These are phyloP conservation scores for Auricularia heimuer DNA, from an alignment of 768 basidiomycete species.

Conservation along the genomic window DNA sequence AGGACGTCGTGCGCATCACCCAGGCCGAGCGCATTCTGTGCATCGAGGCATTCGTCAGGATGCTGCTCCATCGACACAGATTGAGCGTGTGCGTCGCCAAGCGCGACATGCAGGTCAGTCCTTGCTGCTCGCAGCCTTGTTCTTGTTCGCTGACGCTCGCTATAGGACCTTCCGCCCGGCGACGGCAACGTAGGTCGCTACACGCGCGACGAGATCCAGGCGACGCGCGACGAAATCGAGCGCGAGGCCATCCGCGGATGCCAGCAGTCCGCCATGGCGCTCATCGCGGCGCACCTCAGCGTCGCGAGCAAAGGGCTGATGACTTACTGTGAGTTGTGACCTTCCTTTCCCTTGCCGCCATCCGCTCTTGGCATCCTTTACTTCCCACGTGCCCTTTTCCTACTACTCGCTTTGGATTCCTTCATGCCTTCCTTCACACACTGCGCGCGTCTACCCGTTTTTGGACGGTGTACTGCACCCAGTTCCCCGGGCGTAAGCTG, in stretches of 20 bases:
- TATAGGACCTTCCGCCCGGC: not conserved
- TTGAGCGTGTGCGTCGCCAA: not conserved
- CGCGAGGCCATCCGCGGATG: conserved; percentile 68
- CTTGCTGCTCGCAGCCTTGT: no score
- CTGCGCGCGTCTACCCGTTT: not conserved
- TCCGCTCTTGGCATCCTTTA: no score
- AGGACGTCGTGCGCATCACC: conserved; percentile 82
- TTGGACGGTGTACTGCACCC: no score
- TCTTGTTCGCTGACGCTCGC: no score
- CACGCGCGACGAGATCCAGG: not conserved
- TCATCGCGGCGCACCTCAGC: conserved; percentile 73
- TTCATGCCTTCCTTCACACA: not conserved
- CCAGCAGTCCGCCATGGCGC: conserved; percentile 68
- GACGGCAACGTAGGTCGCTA: not conserved
- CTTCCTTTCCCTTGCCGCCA: not conserved
- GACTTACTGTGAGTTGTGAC: conserved; percentile 72
- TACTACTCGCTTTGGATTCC: no score
- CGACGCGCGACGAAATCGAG: conserved; percentile 41
- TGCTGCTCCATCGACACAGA: conserved; percentile 69
- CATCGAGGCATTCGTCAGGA: conserved; percentile 75
- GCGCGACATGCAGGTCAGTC: not conserved
- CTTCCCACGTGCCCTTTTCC: no score
- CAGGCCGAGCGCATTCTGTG: conserved; percentile 83
- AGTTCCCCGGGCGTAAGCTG: not conserved
- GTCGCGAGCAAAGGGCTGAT: conserved; percentile 83